A percentile compares a stretch with the other conserved stretches of the same genome.
phyloP scores from a whole-genome alignment of 495 filamentous ascomycete genomes.

The Tuber calosporum region DNA sequence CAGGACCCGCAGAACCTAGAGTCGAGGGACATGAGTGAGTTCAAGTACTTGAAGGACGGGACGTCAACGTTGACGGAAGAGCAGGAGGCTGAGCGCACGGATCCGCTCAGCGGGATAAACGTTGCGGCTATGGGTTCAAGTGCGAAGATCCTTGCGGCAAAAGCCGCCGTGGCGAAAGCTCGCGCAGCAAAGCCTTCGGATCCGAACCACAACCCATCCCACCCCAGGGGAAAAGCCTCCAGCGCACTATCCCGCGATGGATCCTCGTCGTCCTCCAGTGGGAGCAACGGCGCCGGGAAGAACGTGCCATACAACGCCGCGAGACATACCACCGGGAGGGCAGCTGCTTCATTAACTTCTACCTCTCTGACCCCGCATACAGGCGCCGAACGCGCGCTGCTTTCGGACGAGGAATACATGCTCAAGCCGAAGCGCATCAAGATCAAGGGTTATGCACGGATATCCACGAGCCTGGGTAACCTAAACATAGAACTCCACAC shows the following conservation, averaged over 20 bases:
- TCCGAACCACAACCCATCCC: slow-evolving; percentile 38
- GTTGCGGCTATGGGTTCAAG: slow-evolving; percentile 36
- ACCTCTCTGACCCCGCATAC: slow-evolving; percentile 92
- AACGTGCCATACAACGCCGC: slow-evolving; percentile 72
- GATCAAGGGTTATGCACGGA: slow-evolving; percentile 77
- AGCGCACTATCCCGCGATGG: slow-evolving; percentile 36
- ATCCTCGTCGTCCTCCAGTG: slow-evolving; percentile 31
- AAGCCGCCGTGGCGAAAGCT: slow-evolving; percentile 78
- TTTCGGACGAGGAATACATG: slow-evolving; percentile 94
- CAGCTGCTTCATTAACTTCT: slow-evolving; percentile 89
- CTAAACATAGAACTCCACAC: slow-evolving; percentile 85
- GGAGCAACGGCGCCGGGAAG: slow-evolving; percentile 33
- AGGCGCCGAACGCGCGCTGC: slow-evolving; percentile 68
- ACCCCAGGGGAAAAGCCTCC: slow-evolving; percentile 10
- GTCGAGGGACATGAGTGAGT: slow-evolving; percentile 73
- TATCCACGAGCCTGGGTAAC: slow-evolving; percentile 74
- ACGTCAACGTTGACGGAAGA: slow-evolving; percentile 59
- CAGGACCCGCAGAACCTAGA: slow-evolving; percentile 93
- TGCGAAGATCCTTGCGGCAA: slow-evolving; percentile 78
- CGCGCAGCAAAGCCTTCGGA: slow-evolving; percentile 51
- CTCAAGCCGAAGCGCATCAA: slow-evolving; percentile 81
- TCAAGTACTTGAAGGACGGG: slow-evolving; percentile 85
- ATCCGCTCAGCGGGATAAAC: slow-evolving; percentile 41
- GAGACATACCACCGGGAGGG: slow-evolving; percentile 78
- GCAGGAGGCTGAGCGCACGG: slow-evolving; percentile 51